Conservation (phyloP, 257 asterid species). For the Dorcoceras hygrometricum region DNA sequence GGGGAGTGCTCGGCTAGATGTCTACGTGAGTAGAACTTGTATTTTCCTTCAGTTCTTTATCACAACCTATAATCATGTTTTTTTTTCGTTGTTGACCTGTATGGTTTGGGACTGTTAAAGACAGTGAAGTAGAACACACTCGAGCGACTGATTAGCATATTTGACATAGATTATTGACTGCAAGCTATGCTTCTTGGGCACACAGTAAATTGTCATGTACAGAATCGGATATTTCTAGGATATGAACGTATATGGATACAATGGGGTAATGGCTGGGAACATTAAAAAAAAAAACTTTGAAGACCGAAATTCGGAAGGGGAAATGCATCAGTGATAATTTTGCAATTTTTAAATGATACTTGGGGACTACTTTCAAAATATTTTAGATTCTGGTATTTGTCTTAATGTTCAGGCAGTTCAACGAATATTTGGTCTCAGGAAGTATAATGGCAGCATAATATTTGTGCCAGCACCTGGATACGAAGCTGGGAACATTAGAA, state of each 20-base stretch:
- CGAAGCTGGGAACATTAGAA: constrained; percentile 25
- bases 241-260: neutral
- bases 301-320: neutral
- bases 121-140: neutral
- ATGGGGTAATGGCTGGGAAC: neutral
- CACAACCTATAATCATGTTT: neutral
- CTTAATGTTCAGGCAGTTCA: constrained; percentile 58
- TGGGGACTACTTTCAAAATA: no score
- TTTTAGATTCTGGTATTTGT: neutral
- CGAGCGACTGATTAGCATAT: neutral
- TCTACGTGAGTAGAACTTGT: constrained; percentile 61
- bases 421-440: constrained; percentile 70
- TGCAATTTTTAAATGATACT: neutral
- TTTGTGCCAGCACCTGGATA: constrained; percentile 81
- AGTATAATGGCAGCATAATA: constrained; percentile 64
- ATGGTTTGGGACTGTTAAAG: constrained; percentile 5
- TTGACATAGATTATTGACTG: neutral
- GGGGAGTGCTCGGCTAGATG: constrained; percentile 96
- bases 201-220: no score
- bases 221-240: neutral
- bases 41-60: neutral
- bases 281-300: no score
- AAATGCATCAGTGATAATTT: neutral
- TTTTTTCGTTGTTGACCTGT: neutral
- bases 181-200: neutral